phyloP scores from a whole-genome alignment of 2,329 filamentous ascomycete genomes.

The Fusarium sarcochroum region DNA sequence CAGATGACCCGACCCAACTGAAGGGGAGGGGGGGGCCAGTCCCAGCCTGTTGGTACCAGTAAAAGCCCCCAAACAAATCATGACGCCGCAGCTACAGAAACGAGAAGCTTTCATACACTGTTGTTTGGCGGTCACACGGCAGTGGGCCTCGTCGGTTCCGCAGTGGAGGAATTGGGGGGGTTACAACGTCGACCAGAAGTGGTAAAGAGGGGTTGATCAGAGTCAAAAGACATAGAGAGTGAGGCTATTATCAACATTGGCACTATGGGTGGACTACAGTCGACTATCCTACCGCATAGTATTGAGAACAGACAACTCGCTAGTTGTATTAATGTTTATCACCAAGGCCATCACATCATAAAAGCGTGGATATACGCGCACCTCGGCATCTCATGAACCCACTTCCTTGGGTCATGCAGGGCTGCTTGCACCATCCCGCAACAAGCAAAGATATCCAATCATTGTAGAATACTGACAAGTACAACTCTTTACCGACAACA shows the following conservation, averaged over 20 bases:
- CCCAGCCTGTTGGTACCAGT: slow-evolving; percentile 26
- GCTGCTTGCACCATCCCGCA: background rate
- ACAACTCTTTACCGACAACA: background rate
- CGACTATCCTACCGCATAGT: too few species aligned
- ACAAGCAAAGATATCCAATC: background rate
- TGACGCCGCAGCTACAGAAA: background rate
- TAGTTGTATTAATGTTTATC: background rate
- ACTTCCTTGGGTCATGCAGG: background rate
- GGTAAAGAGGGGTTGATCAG: background rate
- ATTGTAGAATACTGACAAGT: background rate
- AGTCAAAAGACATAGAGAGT: background rate
- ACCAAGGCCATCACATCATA: too few species aligned
- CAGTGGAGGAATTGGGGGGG: background rate
- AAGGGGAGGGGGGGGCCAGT: slow-evolving; percentile 10
- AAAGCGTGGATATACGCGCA: too few species aligned
- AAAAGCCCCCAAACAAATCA: slow-evolving; percentile 9
- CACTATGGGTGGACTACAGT: too few species aligned
- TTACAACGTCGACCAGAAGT: background rate
- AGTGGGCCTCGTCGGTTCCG: background rate
- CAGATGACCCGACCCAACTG: slow-evolving; percentile 10
- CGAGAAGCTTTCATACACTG: background rate
- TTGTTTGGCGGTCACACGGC: slow-evolving; percentile 13
- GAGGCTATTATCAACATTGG: too few species aligned
- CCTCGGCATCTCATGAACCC: background rate
- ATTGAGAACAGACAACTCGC: background rate